Evolutionary conservation across 345 rosid species (phyloP), one percentile per base, ranked within the genome.

Genomic region (Geranium brycei): DNA sequence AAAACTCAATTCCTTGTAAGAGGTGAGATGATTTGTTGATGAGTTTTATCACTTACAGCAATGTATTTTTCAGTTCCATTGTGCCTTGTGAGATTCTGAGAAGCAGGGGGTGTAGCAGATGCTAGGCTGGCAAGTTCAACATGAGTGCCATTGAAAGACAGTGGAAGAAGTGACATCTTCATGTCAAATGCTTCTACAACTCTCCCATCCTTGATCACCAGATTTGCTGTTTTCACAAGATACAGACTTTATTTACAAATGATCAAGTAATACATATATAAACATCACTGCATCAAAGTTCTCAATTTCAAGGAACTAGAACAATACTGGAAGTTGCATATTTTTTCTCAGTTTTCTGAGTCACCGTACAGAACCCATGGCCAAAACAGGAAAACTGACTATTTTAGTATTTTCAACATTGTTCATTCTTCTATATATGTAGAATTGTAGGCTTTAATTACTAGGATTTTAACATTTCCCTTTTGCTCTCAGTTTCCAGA

Each of bases 121-220:
- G 53, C 53, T 47, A 47, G 53, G 53, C 53, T 47, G 11, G 53
- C 53, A 47, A 47, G 53, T 47, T 47, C 53, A 47, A 47, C 53
- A 47, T 47, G 53, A 47, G 53, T 47, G 14, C 53, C 53, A 47
- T 47, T 47, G 53, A 47, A 47, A 47, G 53, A 47, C 53, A 47
- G 53, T 47, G 53, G 53, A 13, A 47, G 13, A 8, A 8, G 11
- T 59, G 70, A 61, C 64, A 66, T 68, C 68, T 17, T 59, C 32
- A 66, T 51, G 3, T 19, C 64, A 47, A 53, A 64, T 64, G 61
- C 61, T 61, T 58, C 73, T 19, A 18, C 62, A 4, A 70, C 51
- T 32, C 64, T 62, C 2, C 81, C 75, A 60, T 74, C 75, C 61
- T 76, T 69, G 64, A 70, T 60, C 73, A 4, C 66, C 68, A 71